These are phyloP conservation scores for Salicornia ramosissima DNA, from an alignment of 148 eudicot genomes.

Conservation along the genomic window DNA sequence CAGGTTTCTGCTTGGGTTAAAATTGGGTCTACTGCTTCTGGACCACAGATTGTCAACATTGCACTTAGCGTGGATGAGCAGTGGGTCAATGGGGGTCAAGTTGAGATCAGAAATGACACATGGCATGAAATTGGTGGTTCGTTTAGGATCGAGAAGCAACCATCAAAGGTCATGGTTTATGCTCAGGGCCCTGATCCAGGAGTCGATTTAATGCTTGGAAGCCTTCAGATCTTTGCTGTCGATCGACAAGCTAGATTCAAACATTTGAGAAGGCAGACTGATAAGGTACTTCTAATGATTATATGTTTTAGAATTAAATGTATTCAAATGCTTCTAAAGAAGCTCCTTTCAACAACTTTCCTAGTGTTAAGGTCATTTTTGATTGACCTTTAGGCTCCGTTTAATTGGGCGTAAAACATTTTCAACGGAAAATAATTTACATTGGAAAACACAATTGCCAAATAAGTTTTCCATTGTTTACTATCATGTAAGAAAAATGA, in stretches of 20 bases:
- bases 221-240: slow-evolving; percentile 83
- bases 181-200: slow-evolving; percentile 86
- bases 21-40: slow-evolving; percentile 49
- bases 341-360: not conserved
- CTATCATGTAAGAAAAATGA: too few relatives aligned
- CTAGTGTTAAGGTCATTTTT: not conserved
- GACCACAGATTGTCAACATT: slow-evolving; percentile 77
- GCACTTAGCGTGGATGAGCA: slow-evolving; percentile 74
- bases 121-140: slow-evolving; percentile 96
- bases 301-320: not conserved
- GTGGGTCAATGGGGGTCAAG: slow-evolving; percentile 92
- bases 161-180: slow-evolving; percentile 70
- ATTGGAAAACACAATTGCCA: too few relatives aligned
- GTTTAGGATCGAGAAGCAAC: slow-evolving; percentile 78
- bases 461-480: too few relatives aligned
- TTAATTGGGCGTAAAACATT: too few relatives aligned
- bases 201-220: slow-evolving; percentile 73
- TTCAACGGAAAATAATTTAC: too few relatives aligned
- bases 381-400: not conserved
- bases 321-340: not conserved
- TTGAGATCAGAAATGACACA: slow-evolving; percentile 52
- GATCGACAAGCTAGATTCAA: slow-evolving; percentile 71
- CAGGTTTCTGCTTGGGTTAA: slow-evolving; percentile 94
- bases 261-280: slow-evolving; percentile 50
- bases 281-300: slow-evolving; percentile 47